Evolutionary conservation across 2,329 filamentous ascomycete species (phyloP), one percentile per base, ranked within the genome.

Genomic region (Amylocarpus encephaloides): DNA sequence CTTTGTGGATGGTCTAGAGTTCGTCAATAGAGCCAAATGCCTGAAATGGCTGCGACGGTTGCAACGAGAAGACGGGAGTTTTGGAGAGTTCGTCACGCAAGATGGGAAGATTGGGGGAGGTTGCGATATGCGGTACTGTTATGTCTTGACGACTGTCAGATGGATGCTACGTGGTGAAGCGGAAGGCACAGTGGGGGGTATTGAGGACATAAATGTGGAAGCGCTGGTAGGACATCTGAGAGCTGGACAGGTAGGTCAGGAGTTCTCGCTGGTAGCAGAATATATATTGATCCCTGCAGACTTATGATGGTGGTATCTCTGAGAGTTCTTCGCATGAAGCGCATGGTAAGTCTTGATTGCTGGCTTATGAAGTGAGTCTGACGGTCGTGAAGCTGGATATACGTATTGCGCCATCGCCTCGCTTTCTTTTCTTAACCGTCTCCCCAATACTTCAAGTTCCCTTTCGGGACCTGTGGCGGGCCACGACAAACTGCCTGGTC

Each of bases 401-500:
- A 90, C 88, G 9, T 96, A 91, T 72, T 96, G 90, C 67, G 90
- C 85, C 6, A 78, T 96, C 48, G 83, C 81, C 10, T 85, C 89
- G 4, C 72, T 97, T 5, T 79, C 81, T 1, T 79, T 96, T 44
- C 74, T 96, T 15, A 50, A 53, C n/a, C 57, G 57, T 30, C 54
- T 63, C 19, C 66, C 7, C 55, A 65, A 26, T 4, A 26, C 22
- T 55, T 39, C 51, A 16, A 30, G 42, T 7, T 19, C 48, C 4
- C 41, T 45, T 18, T 46, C 45, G 5, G 38, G 51, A 4, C 19
- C 41, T n/a, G 16, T 26, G 18, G 35, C 53, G 50, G n/a, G 54
- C 48, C 15, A 55, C 40, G 46, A 52, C 65, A 40, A 55, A 66
- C 44, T 59, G 55, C 34, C 65, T 60, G 66, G 53, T 63, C 66